Evolutionary conservation across 2,329 filamentous ascomycete genomes (phyloP).

Genomic region (Ophiostoma pallidulum): DNA sequence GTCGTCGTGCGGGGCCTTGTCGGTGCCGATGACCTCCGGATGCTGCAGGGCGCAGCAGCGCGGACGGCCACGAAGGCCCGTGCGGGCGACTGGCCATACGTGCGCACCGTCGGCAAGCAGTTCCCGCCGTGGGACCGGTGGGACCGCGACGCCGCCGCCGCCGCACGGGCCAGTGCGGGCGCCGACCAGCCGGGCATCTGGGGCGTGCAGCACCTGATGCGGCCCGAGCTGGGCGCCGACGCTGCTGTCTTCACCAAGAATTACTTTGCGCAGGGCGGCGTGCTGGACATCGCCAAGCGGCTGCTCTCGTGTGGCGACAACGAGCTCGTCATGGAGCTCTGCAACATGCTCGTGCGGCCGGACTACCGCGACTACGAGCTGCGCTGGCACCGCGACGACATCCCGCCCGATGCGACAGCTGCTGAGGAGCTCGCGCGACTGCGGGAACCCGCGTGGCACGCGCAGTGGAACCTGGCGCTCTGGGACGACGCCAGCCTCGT

Average conservation of each 20-base stretch:
- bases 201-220: conserved; percentile 80
- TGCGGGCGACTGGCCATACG: conserved; percentile 66
- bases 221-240: conserved; percentile 54
- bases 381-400: conserved; percentile 79
- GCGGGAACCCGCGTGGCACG: conserved; percentile 52
- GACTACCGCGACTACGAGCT: conserved; percentile 57
- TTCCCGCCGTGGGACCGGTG: conserved; percentile 70
- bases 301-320: conserved; percentile 49
- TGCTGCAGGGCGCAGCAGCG: conserved; percentile 51
- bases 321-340: conserved; percentile 74
- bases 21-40: conserved; percentile 37
- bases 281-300: conserved; percentile 55
- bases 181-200: conserved; percentile 58
- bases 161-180: conserved; percentile 13
- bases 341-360: conserved; percentile 75
- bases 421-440: conserved; percentile 60
- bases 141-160: conserved; percentile 36
- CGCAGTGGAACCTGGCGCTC: conserved; percentile 81
- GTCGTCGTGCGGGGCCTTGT: conserved; percentile 61
- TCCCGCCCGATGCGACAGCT: conserved; percentile 52
- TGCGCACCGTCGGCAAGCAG: conserved; percentile 79
- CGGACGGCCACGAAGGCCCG: conserved; percentile 53
- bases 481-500: conserved; percentile 66
- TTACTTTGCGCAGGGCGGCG: conserved; percentile 60
- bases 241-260: conserved; percentile 51